phyloP scores from a whole-genome alignment of 2,329 filamentous ascomycete genomes.

The Aaosphaeria pasadenensis region DNA sequence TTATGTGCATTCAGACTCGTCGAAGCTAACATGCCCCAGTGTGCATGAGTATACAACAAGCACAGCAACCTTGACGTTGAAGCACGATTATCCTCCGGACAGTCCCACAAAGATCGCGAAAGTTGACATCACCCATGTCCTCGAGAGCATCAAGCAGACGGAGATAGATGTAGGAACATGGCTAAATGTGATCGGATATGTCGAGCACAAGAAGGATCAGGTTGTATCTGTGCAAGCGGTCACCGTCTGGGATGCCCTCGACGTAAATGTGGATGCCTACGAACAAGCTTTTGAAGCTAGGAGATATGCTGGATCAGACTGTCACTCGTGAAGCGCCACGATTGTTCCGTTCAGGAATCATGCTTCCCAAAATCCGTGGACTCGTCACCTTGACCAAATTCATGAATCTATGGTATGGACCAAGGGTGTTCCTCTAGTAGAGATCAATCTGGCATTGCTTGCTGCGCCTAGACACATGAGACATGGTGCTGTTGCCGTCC shows the following conservation, averaged over 20 bases:
- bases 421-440: neutral
- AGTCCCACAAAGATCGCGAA: slow-evolving; percentile 45
- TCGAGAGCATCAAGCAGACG: slow-evolving; percentile 62
- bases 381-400: neutral
- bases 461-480: neutral
- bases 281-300: slow-evolving; percentile 50
- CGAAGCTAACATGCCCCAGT: slow-evolving; percentile 36
- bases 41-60: slow-evolving; percentile 57
- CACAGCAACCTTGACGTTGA: slow-evolving; percentile 63
- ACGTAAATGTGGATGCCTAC: slow-evolving; percentile 69
- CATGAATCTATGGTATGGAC: neutral
- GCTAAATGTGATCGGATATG: slow-evolving; percentile 85
- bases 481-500: too few species aligned
- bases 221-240: slow-evolving; percentile 65
- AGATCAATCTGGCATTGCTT: neutral
- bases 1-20: slow-evolving; percentile 7
- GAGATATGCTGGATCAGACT: slow-evolving; percentile 1
- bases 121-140: slow-evolving; percentile 70
- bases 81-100: slow-evolving; percentile 60
- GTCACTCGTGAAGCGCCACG: neutral
- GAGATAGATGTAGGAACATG: slow-evolving; percentile 74
- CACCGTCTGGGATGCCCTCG: slow-evolving; percentile 73
- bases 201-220: slow-evolving; percentile 37
- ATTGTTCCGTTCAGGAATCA: too few species aligned
- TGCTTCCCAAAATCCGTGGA: neutral